phyloP scores from a whole-genome alignment of 805 yeast species.

The Diddensiella santjacobensis region DNA sequence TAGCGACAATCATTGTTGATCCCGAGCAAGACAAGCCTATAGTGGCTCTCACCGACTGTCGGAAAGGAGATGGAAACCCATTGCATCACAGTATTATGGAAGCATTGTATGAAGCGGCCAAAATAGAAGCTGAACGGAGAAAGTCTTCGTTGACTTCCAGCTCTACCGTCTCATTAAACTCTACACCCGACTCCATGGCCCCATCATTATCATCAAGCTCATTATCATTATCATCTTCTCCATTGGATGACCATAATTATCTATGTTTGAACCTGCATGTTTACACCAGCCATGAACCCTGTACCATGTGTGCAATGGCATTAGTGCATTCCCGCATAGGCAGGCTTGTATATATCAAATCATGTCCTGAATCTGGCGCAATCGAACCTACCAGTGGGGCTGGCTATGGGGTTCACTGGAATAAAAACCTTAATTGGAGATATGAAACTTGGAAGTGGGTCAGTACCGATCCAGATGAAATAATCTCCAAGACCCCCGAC shows the following conservation, averaged over 20 bases:
- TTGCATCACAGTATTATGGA: conserved; percentile 72
- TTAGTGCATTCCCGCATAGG: conserved; percentile 83
- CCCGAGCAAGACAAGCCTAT: conserved; percentile 44
- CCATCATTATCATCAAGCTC: conserved; percentile 2
- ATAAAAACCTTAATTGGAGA: conserved; percentile 77
- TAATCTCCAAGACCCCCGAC: neutral
- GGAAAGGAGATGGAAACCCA: conserved; percentile 43
- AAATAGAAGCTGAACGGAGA: conserved; percentile 44
- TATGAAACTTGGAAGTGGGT: conserved; percentile 78
- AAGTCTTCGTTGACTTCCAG: conserved; percentile 7
- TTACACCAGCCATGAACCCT: conserved; percentile 92
- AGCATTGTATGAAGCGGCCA: conserved; percentile 64
- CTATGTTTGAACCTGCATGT: conserved; percentile 75
- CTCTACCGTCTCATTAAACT: conserved; percentile 1
- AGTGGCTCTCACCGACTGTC: conserved; percentile 39
- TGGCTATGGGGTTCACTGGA: conserved; percentile 70
- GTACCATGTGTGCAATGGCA: conserved; percentile 97
- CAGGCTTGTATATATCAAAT: conserved; percentile 57
- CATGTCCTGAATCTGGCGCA: conserved; percentile 51
- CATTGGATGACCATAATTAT: conserved; percentile 39
- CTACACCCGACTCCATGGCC: conserved; percentile 2
- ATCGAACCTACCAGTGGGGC: conserved; percentile 55
- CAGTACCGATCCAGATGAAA: conserved; percentile 5
- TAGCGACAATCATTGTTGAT: conserved; percentile 62
- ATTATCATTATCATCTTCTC: conserved; percentile 8